These are phyloP conservation scores for Alisma plantagoaquatica DNA, from an alignment of 106 monocot species.

Conservation along the genomic window DNA sequence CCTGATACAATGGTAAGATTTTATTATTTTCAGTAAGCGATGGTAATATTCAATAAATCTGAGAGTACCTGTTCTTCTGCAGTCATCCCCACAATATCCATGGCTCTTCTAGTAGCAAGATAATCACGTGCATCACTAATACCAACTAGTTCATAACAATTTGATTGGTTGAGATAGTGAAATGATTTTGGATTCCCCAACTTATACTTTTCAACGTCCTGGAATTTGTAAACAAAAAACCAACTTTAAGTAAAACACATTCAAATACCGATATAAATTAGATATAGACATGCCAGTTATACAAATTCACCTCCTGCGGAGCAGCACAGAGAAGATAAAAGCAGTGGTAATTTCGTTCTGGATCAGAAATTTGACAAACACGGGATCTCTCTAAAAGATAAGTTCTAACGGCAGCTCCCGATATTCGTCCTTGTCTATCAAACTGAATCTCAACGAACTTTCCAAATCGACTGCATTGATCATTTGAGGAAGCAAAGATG, in stretches of 20 bases:
- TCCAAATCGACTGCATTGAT: conserved; percentile 59
- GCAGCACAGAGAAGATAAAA: conserved; percentile 85
- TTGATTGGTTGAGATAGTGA: conserved; percentile 83
- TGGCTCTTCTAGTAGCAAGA: conserved; percentile 64
- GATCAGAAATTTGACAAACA: conserved; percentile 78
- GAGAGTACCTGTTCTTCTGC: conserved; percentile 53
- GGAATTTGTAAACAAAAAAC: neutral
- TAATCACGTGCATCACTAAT: conserved; percentile 71
- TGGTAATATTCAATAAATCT: too few relatives aligned
- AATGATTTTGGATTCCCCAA: conserved; percentile 56
- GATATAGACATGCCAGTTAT: neutral
- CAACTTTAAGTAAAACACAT: neutral
- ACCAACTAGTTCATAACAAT: conserved; percentile 66
- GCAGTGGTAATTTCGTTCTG: conserved; percentile 78
- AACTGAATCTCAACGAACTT: conserved; percentile 90
- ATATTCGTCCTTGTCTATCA: conserved; percentile 68
- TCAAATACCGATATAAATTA: neutral
- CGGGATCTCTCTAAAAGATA: conserved; percentile 76
- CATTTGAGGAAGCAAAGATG: too few relatives aligned
- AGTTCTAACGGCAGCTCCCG: conserved; percentile 78
- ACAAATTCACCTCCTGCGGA: conserved; percentile 39
- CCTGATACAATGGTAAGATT: too few relatives aligned
- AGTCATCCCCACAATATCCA: conserved; percentile 75
- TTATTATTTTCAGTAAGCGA: too few relatives aligned
- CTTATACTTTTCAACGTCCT: conserved; percentile 70